Base-by-base conservation (phyloP, 768 basidiomycete genomes). In the Chiua virens region DNA sequence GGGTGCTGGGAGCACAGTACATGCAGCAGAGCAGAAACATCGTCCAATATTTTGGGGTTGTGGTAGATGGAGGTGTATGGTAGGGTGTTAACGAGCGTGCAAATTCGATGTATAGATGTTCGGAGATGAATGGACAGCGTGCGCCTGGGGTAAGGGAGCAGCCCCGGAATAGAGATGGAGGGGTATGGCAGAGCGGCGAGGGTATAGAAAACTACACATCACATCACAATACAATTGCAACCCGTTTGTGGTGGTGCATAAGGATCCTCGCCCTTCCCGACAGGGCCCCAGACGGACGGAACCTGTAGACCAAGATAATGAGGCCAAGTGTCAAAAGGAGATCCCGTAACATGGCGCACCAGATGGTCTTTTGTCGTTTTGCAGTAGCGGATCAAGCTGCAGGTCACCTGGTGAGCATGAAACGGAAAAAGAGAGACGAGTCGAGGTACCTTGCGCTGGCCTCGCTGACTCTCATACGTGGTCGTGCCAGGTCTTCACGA, bases 261-360 rank as follows among this genome's bases (percentile, higher is more conserved):
- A 36, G 95, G 95, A 67, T 98, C 94, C 70, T 95, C 90, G 60
- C 81, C 83, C 74, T 91, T 92, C 61, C 81, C 83, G 27, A 94
- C 81, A 15, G 89, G 86, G 18, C 95, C 95, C 95, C 95, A 98
- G 46, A 98, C 89, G 30, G 89, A 92, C 15, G 94, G 93, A 45
- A 94, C 83, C 91, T 94, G 8, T 27, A 7, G 39, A 23, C 0
- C 37, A 37, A 28, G 27, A 34, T 17, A 34, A 17, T 56, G 50
- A 67, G 44, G 9, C 21, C 18, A 21, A 10, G 21, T 8, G n/a
- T 0, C 20, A 17, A 28, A 6, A 28, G 18, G 36, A 22, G 28
- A 30, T 30, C 1, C 9, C 17, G 8, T 11, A 17, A 15, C 4
- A 18, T 10, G n/a, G 79, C 87, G 63, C 67, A 92, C 89, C 54